Conservation (phyloP, 768 basidiomycete species). For the Grammothele lineata region DNA sequence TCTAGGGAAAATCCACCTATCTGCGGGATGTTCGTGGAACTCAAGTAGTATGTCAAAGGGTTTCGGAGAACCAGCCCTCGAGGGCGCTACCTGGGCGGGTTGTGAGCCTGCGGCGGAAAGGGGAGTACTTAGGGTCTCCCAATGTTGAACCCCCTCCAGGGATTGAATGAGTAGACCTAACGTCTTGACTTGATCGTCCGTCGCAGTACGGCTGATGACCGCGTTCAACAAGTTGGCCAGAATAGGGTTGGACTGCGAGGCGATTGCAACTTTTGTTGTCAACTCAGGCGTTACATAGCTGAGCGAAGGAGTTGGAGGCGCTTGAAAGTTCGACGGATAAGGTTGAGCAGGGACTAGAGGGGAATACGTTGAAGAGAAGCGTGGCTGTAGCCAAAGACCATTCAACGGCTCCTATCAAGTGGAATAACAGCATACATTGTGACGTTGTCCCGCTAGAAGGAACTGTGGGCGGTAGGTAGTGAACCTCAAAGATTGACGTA, state of each 20-base stretch:
- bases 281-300: slow-evolving; percentile 54
- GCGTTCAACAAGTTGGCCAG: slow-evolving; percentile 62
- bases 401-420: too few relatives aligned
- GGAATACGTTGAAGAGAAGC: not conserved
- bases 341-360: slow-evolving; percentile 24
- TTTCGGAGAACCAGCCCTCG: slow-evolving; percentile 32
- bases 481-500: slow-evolving; percentile 69
- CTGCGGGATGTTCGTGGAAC: slow-evolving; percentile 57
- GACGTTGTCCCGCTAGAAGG: slow-evolving; percentile 13
- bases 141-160: slow-evolving; percentile 35
- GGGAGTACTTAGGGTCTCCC: not conserved
- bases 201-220: slow-evolving; percentile 59
- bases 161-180: slow-evolving; percentile 74
- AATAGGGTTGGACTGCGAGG: slow-evolving; percentile 63
- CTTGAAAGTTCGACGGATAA: slow-evolving; percentile 36
- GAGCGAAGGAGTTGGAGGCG: slow-evolving; percentile 37
- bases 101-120: not conserved
- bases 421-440: slow-evolving; percentile 11
- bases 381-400: too few relatives aligned
- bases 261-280: slow-evolving; percentile 60
- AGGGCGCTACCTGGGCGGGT: not conserved
- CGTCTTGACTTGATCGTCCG: slow-evolving; percentile 59
- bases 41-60: slow-evolving; percentile 74
- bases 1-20: slow-evolving; percentile 69
- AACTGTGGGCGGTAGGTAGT: slow-evolving; percentile 41